Evolutionary conservation across 2,329 filamentous ascomycete species (phyloP).

Genomic region (Ceratocystis lukuohia): DNA sequence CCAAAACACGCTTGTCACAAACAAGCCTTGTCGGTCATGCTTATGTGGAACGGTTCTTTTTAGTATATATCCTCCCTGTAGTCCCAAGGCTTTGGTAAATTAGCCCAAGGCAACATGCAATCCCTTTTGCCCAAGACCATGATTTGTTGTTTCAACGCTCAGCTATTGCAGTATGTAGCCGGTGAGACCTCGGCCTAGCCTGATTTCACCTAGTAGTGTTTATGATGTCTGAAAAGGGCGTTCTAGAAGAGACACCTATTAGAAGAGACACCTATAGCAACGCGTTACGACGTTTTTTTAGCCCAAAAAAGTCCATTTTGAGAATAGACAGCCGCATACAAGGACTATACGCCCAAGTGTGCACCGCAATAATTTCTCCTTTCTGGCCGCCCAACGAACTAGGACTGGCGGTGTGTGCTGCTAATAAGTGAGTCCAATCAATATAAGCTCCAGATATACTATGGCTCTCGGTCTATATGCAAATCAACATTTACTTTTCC

Average conservation of each 20-base stretch:
- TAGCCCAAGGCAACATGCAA: neutral
- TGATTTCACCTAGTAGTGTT: neutral
- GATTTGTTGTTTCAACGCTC: neutral
- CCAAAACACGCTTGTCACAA: neutral
- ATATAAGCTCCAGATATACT: neutral
- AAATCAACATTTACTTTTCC: neutral
- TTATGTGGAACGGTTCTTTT: neutral
- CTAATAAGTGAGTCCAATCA: neutral
- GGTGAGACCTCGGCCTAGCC: neutral
- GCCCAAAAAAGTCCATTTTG: no score
- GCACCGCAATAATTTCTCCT: no score
- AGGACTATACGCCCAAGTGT: neutral
- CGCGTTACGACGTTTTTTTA: no score
- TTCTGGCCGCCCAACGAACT: no score
- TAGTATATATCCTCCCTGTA: neutral
- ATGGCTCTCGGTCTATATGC: neutral
- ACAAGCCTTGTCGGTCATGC: neutral
- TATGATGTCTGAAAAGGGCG: neutral
- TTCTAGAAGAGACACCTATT: neutral
- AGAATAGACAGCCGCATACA: no score
- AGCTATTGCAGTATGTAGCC: neutral
- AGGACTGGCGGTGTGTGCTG: neutral
- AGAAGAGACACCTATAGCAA: neutral
- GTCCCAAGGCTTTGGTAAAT: conserved; percentile 5
- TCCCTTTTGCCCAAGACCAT: neutral